Evolutionary conservation across 345 rosid genomes (phyloP).

Genomic region (Leavenworthia alabamica): DNA sequence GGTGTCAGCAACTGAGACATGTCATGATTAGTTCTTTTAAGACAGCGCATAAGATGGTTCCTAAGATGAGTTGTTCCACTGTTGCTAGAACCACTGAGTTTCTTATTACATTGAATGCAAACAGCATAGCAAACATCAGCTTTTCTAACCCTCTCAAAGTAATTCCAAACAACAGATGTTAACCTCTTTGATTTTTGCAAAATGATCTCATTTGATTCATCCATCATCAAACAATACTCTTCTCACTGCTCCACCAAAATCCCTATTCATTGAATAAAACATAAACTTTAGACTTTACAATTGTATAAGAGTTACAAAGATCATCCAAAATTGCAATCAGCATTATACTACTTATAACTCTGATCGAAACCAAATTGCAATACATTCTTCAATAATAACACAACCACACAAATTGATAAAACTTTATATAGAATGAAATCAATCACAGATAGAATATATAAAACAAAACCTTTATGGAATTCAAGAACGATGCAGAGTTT

Average conservation of each 20-base stretch:
- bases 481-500: background rate
- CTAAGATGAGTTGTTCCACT: constrained; percentile 93
- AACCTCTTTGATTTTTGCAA: constrained; percentile 76
- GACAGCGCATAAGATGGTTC: constrained; percentile 85
- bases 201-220: constrained; percentile 50
- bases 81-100: constrained; percentile 91
- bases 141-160: constrained; percentile 83
- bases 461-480: background rate
- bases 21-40: constrained; percentile 77
- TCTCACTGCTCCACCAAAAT: background rate
- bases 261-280: constrained; percentile 24
- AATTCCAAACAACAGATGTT: constrained; percentile 92
- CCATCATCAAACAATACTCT: constrained; percentile 66
- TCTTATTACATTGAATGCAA: constrained; percentile 82
- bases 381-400: constrained; percentile 13
- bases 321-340: background rate
- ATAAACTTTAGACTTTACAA: constrained; percentile 12
- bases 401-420: background rate
- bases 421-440: background rate
- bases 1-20: constrained; percentile 77
- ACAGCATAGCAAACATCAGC: constrained; percentile 87
- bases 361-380: background rate
- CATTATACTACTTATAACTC: background rate
- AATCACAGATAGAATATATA: background rate
- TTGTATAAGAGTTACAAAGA: background rate